These are phyloP conservation scores for Zangia roseola DNA, from an alignment of 768 basidiomycete species.

Conservation along the genomic window DNA sequence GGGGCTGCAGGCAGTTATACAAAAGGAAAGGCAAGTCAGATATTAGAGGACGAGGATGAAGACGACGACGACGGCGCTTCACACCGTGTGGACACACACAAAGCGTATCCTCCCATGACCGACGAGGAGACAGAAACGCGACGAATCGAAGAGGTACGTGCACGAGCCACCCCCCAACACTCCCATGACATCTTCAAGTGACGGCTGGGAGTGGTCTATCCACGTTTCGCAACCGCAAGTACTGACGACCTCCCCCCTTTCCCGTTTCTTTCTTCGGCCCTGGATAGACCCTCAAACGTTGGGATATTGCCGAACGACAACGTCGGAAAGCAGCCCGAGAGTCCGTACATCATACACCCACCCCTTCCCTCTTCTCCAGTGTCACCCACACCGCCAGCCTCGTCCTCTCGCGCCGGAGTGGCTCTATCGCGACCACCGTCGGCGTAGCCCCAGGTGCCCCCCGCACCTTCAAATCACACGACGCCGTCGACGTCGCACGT, in stretches of 20 bases:
- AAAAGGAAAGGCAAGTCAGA: conserved; percentile 36
- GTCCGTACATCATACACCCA: conserved; percentile 32
- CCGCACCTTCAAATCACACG: conserved; percentile 49
- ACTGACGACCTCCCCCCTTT: conserved; percentile 4
- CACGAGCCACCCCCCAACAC: not conserved
- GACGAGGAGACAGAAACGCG: conserved; percentile 69
- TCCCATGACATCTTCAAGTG: too few relatives aligned
- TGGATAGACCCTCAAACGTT: conserved; percentile 65
- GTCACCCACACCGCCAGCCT: conserved; percentile 59
- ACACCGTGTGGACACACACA: conserved; percentile 19
- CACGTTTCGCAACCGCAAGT: not conserved
- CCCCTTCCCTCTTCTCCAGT: conserved; percentile 51
- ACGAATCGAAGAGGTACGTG: conserved; percentile 67
- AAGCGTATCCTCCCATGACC: conserved; percentile 61
- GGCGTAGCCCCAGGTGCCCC: conserved; percentile 26
- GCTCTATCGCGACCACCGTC: conserved; percentile 30
- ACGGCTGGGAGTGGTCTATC: too few relatives aligned
- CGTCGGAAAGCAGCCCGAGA: conserved; percentile 72
- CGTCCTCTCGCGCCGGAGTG: conserved; percentile 48
- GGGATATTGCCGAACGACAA: conserved; percentile 77
- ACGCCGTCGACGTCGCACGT: conserved; percentile 43
- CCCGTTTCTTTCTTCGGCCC: not conserved
- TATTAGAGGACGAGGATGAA: conserved; percentile 15
- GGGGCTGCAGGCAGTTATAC: conserved; percentile 1
- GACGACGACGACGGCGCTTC: conserved; percentile 25